A percentile compares a stretch with the other conserved stretches of the same genome.
These are phyloP conservation scores for Neofusicoccum umdonicola DNA, from an alignment of 2,329 filamentous ascomycete genomes.

Conservation along the genomic window DNA sequence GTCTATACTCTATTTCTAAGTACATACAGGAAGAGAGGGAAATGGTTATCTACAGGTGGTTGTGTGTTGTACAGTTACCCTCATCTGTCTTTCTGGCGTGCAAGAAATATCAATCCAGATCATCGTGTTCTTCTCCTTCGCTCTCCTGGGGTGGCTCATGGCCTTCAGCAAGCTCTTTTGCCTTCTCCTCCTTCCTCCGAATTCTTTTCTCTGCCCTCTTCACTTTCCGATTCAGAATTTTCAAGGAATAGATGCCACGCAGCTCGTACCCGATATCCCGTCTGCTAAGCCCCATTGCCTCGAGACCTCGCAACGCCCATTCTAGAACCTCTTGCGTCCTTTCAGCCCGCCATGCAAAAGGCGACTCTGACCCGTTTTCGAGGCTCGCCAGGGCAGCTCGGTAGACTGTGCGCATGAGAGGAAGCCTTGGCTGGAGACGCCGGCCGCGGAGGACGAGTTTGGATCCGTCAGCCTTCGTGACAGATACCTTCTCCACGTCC, in stretches of 20 bases:
- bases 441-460: not conserved
- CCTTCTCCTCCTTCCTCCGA: not conserved
- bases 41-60: too few relatives aligned
- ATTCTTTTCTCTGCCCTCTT: not conserved
- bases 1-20: too few relatives aligned
- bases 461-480: not conserved
- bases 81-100: too few relatives aligned
- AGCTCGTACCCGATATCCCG: not conserved
- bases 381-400: not conserved
- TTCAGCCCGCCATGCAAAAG: not conserved
- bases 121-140: too few relatives aligned
- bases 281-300: not conserved
- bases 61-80: too few relatives aligned
- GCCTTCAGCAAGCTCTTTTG: not conserved
- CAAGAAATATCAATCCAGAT: too few relatives aligned
- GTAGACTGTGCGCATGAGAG: constrained; percentile 9
- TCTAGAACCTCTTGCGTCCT: not conserved
- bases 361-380: not conserved
- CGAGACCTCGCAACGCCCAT: not conserved
- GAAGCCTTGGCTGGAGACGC: not conserved
- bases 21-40: too few relatives aligned
- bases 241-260: not conserved
- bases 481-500: not conserved
- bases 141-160: not conserved
- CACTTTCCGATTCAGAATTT: not conserved